phyloP scores from a whole-genome alignment of 139 green algal species.

The Picochlorum sp. region DNA sequence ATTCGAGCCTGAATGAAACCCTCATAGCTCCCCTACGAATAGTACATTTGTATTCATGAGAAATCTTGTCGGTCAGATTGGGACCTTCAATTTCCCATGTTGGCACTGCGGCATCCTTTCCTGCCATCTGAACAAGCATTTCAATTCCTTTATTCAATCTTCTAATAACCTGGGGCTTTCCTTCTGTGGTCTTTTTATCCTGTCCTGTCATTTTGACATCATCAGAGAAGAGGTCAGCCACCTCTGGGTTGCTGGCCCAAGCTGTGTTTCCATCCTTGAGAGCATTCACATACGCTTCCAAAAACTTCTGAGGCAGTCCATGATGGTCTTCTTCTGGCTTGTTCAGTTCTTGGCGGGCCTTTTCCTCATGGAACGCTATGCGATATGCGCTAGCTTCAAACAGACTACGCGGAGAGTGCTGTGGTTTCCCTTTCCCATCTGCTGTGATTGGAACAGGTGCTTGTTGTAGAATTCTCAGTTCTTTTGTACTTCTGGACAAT shows the following conservation, averaged over 20 bases:
- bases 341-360: background rate
- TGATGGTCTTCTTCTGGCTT: background rate
- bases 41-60: conserved; percentile 1
- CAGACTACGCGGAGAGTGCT: background rate
- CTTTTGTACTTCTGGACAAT: conserved; percentile 4
- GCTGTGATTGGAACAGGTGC: background rate
- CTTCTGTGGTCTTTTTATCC: conserved; percentile 26
- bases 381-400: conserved; percentile 10
- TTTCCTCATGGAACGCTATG: background rate
- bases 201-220: conserved; percentile 22
- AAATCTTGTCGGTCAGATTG: background rate
- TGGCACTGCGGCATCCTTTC: conserved; percentile 14
- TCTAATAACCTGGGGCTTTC: conserved; percentile 20
- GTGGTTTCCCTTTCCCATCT: background rate
- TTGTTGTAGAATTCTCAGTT: conserved; percentile 6
- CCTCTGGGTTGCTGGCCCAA: conserved; percentile 15
- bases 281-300: conserved; percentile 17
- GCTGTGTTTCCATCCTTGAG: conserved; percentile 7
- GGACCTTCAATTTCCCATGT: conserved; percentile 13
- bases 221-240: conserved; percentile 22
- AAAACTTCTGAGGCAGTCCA: conserved; percentile 9
- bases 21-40: conserved; percentile 12
- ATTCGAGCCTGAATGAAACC: conserved; percentile 16
- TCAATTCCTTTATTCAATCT: conserved; percentile 30
- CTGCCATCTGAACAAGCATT: conserved; percentile 18